Evolutionary conservation across 352 stramenopile genomes (phyloP), one percentile per base, ranked within the genome.

Genomic region (Discostella stelligera): DNA sequence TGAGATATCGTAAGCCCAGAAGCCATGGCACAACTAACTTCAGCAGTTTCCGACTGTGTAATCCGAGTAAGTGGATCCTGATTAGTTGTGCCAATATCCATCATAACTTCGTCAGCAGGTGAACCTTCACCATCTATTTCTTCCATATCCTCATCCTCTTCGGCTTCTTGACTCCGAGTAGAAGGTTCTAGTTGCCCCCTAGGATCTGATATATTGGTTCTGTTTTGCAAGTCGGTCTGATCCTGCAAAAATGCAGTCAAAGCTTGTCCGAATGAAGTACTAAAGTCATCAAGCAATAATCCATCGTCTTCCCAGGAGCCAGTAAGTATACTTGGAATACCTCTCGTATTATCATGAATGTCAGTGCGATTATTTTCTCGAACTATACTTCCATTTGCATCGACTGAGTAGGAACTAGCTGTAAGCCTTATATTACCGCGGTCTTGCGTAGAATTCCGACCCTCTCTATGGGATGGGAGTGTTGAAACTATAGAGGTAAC

Each of bases 251-350:
- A 66, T 49, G 79, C 61, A 77, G 74, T 74, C 16, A 93, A 61
- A 20, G 83, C 84, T 49, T 79, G 66, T 21, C 86, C 86, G 71
- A 94, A 91, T 18, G 79, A 71, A 23, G 53, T 65, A 52, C 73
- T 85, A 49, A 92, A 91, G 30, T 90, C 74, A 70, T 92, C 89
- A 65, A 84, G 76, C 23, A 79, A 71, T 16, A 87, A 44, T 7
- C 85, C 85, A 80, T 92, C 85, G 66, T 92, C 83, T 20, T 73
- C 82, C 83, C 84, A 92, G 11, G 37, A 44, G 49, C 85, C 84
- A 78, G 56, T 39, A 25, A 75, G 54, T 39, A 70, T 68, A 11
- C 37, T 64, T 18, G 44, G 52, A 53, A 60, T 27, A 41, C 20
- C 66, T 54, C 62, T 69, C 32, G 59, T 16, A 14, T 39, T 27